Evolutionary conservation across 108 stramenopile species (phyloP), one percentile per base, ranked within the genome.

Genomic region (Nitzschia putrida): DNA sequence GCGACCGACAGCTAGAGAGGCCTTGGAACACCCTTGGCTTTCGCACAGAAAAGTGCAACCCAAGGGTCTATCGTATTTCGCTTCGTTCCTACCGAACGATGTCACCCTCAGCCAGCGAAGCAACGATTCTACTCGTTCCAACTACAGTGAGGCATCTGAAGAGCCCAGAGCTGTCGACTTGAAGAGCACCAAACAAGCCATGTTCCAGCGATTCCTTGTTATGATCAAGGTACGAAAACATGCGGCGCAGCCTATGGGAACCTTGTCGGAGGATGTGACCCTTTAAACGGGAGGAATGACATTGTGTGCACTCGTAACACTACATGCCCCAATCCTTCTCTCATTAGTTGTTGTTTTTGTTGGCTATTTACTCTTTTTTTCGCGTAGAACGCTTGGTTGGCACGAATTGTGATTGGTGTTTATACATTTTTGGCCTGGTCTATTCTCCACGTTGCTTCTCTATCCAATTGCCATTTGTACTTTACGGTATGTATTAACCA

Each of bases 21-120:
- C 74, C 51, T 1, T 87, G 53, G 25, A 76, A 55, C 42, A 75
- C 45, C 61, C 55, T 21, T 80, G 80, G 80, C 26, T 80, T 3
- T 34, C 64, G 7, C 60, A 71, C 21, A 51, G 63, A 63, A 29
- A 63, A 47, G 65, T 66, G 3, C 65, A 66, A 34, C 65, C 65
- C 18, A 37, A n/a, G 13, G 65, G 65, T 51, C 52, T 66, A 0
- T 43, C 34, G 11, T 40, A 40, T 23, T 29, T 22, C 23, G 51
- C 38, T 0, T 49, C 49, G 37, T 66, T 66, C 37, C 34, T 66
- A 2, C 40, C 65, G 34, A 43, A 45, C 61, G 26, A 49, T 21
- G 42, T 34, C 4, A 34, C 29, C 4, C 29, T 16, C 47, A 49
- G 47, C 47, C 14, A 49, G 47, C 18, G 47, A 49, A 18, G 47